Evolutionary conservation across 2,329 filamentous ascomycete species (phyloP), one percentile per base, ranked within the genome.

Genomic region (Diplodia corticola): DNA sequence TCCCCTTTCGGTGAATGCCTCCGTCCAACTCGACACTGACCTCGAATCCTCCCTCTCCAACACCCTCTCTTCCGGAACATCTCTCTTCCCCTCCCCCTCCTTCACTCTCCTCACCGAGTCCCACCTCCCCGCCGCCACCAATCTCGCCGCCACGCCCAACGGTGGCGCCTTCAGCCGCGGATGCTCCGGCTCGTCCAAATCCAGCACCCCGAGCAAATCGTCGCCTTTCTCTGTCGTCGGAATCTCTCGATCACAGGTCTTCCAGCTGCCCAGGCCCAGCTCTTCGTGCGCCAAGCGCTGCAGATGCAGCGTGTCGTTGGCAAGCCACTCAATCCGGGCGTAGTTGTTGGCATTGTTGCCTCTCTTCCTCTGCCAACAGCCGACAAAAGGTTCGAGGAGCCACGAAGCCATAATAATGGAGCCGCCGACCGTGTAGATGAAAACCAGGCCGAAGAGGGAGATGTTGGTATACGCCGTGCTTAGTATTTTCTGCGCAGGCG

Each of bases 401-500:
- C 24, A 24, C 22, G 66, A 68, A 7, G 71, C 55, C 7, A 71
- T 33, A 22, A 73, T 70, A 30, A 73, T 50, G 15, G 72, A 5
- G 6, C 63, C 60, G 40, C 72, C 71, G 10, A 72, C 64, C 5
- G 51, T 44, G 22, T 73, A 67, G 4, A 72, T 72, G 6, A 73
- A 67, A 3, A 53, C 61, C 68, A 74, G 69, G 17, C 71, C 72
- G 5, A 74, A 67, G 20, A 73, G 67, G 24, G 67, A 70, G 35
- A 74, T 67, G 20, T 60, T 67, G 37, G 68, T 68, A 65, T 71
- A 70, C 2, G 63, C 63, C 4, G 51, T 59, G 24, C 67, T 70
- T 17, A 65, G 64, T 4, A 71, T 69, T 61, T 72, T 72, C 60
- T 63, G 44, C 5, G 28, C 1, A 5, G 3, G 13, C 13, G 12